Evolutionary conservation across 352 stramenopile genomes (phyloP).

Genomic region (Labyrinthula sp.): DNA sequence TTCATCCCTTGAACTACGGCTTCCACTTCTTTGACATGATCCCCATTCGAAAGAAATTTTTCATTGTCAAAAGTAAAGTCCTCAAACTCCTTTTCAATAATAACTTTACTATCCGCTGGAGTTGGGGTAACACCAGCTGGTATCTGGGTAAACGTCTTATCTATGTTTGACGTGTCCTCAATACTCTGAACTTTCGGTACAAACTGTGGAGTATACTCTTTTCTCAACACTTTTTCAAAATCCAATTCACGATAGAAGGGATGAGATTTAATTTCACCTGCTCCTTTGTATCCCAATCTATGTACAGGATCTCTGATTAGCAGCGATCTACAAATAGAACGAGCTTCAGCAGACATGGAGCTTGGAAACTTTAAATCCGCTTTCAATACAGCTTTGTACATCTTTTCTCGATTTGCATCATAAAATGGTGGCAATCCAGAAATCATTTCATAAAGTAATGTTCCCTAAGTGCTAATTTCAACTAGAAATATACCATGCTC

Average conservation of each 20-base stretch:
- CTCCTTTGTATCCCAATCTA: slow-evolving; percentile 41
- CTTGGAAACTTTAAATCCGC: slow-evolving; percentile 21
- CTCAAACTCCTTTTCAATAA: slow-evolving; percentile 62
- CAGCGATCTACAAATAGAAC: slow-evolving; percentile 35
- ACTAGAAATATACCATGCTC: slow-evolving; percentile 76
- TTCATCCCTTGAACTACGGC: no score
- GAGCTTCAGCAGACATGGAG: slow-evolving; percentile 15
- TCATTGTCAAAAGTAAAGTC: slow-evolving; percentile 80
- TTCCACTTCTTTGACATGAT: no score
- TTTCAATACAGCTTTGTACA: slow-evolving; percentile 43
- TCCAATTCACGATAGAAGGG: slow-evolving; percentile 73
- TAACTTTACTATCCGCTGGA: slow-evolving; percentile 45
- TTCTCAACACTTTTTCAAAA: slow-evolving; percentile 59
- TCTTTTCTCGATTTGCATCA: slow-evolving; percentile 62
- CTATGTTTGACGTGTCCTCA: slow-evolving; percentile 70
- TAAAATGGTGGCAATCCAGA: slow-evolving; percentile 72
- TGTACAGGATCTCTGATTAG: slow-evolving; percentile 27
- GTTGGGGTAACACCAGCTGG: slow-evolving; percentile 51
- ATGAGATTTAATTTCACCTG: slow-evolving; percentile 70
- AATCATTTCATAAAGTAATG: slow-evolving; percentile 80
- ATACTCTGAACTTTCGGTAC: slow-evolving; percentile 37
- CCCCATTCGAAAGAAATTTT: no score
- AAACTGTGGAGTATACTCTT: slow-evolving; percentile 65
- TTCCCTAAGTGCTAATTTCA: no score
- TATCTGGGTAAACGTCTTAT: slow-evolving; percentile 71